These are phyloP conservation scores for Amanita exitialis DNA, from an alignment of 768 basidiomycete species.

Conservation along the genomic window DNA sequence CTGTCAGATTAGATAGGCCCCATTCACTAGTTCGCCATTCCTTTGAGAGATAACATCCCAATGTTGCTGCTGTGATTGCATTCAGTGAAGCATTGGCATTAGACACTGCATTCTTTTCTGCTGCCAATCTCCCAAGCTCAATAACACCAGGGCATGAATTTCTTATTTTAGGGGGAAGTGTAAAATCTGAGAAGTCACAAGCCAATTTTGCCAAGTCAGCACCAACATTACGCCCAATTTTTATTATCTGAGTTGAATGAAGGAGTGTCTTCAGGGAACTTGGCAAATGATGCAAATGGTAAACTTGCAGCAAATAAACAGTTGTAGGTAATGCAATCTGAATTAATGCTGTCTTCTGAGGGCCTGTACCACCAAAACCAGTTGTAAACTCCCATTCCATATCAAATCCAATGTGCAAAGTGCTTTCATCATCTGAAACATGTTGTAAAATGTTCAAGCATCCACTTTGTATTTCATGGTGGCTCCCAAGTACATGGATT, in stretches of 20 bases:
- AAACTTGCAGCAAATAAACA: slow-evolving; percentile 5
- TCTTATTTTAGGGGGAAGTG: background rate
- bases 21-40: slow-evolving; percentile 4
- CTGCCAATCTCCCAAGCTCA: slow-evolving; percentile 9
- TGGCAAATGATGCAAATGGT: slow-evolving; percentile 4
- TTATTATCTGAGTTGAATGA: slow-evolving; percentile 6
- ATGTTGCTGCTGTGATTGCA: slow-evolving; percentile 8
- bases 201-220: slow-evolving; percentile 10
- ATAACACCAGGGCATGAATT: slow-evolving; percentile 3
- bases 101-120: slow-evolving; percentile 8
- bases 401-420: slow-evolving; percentile 10
- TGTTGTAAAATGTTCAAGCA: slow-evolving; percentile 3
- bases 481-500: slow-evolving; percentile 4
- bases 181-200: slow-evolving; percentile 10
- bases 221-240: slow-evolving; percentile 10
- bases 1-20: background rate
- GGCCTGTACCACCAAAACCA: slow-evolving; percentile 2
- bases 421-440: slow-evolving; percentile 1
- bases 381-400: slow-evolving; percentile 12
- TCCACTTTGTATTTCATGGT: slow-evolving; percentile 8
- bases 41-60: slow-evolving; percentile 5
- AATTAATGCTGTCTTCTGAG: slow-evolving; percentile 10
- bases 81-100: slow-evolving; percentile 10
- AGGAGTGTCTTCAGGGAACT: slow-evolving; percentile 6
- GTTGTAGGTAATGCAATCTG: slow-evolving; percentile 6